Evolutionary conservation across 768 basidiomycete genomes (phyloP), one percentile per base, ranked within the genome.

Genomic region (Podaxis mareebaensis): DNA sequence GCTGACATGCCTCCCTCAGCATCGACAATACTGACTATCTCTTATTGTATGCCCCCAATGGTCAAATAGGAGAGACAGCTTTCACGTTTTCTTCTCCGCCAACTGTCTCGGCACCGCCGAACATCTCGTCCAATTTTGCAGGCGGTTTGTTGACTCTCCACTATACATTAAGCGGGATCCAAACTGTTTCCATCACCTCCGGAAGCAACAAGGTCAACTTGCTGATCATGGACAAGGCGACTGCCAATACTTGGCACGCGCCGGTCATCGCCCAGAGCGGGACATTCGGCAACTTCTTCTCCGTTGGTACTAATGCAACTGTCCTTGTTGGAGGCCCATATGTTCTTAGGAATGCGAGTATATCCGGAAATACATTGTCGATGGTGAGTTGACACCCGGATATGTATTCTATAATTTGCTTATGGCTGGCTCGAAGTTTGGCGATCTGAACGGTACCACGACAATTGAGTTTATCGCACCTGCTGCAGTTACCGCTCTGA

Each of bases 171-270:
- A 82, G 79, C 60, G 72, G 73, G 24, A 71, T 75, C 4, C 72
- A 73, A 28, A 68, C 65, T 30, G 68, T 67, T 1, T 64, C 66
- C 5, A 76, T 61, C 79, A 79, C 64, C 42, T 68, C 74, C 3
- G 65, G 72, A 11, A 65, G 72, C n/a, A 67, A 79, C 53, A 71
- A 65, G 26, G 65, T 78, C 66, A 77, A 75, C 5, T 68, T 94
- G 24, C 74, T 93, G 15, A 91, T 80, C 68, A 83, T 85, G 13
- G 91, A 93, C 69, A 80, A 85, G 0, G 75, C 69, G 17, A 89
- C 88, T 0, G 87, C 88, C 2, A 83, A 81, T 36, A 88, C 87
- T 0, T 92, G 92, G 77, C 94, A 89, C 85, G 80, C 88, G 5
- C 93, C 93, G 0, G 79, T 83, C 24, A 78, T 93, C 52, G 73